phyloP scores from a whole-genome alignment of 2,329 filamentous ascomycete species.

The Trematosphaeria pertusa region DNA sequence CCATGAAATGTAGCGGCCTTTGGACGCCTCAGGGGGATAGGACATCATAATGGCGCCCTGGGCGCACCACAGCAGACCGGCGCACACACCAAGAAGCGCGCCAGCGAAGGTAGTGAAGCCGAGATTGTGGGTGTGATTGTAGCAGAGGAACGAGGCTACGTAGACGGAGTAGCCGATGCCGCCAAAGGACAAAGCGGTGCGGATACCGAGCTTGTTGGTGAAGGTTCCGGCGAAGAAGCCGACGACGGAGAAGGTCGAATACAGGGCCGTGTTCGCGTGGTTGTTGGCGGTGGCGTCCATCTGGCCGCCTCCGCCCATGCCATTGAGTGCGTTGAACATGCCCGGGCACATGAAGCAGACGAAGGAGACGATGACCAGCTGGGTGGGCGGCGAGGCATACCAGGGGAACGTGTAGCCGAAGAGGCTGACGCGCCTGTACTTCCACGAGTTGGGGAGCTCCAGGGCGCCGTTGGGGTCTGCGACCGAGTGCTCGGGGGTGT shows the following conservation, averaged over 20 bases:
- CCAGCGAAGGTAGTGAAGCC: constrained; percentile 81
- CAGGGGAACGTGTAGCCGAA: constrained; percentile 53
- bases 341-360: constrained; percentile 63
- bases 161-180: constrained; percentile 81
- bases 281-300: constrained; percentile 63
- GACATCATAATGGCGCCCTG: constrained; percentile 90
- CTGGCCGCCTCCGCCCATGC: constrained; percentile 59
- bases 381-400: constrained; percentile 58
- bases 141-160: constrained; percentile 72
- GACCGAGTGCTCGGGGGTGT: constrained; percentile 39
- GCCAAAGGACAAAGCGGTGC: constrained; percentile 71
- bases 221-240: constrained; percentile 74
- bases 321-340: constrained; percentile 62
- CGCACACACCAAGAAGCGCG: constrained; percentile 77
- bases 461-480: constrained; percentile 39
- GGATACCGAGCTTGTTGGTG: constrained; percentile 77
- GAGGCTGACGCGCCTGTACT: constrained; percentile 53
- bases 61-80: constrained; percentile 81
- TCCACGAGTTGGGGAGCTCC: constrained; percentile 54
- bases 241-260: constrained; percentile 73
- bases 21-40: constrained; percentile 80
- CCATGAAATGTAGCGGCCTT: constrained; percentile 87
- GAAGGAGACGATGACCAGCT: constrained; percentile 58
- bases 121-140: constrained; percentile 70
- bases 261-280: constrained; percentile 73